Evolutionary conservation across 805 yeast genomes (phyloP), one percentile per base, ranked within the genome.

Genomic region (Starmerella bacillaris): DNA sequence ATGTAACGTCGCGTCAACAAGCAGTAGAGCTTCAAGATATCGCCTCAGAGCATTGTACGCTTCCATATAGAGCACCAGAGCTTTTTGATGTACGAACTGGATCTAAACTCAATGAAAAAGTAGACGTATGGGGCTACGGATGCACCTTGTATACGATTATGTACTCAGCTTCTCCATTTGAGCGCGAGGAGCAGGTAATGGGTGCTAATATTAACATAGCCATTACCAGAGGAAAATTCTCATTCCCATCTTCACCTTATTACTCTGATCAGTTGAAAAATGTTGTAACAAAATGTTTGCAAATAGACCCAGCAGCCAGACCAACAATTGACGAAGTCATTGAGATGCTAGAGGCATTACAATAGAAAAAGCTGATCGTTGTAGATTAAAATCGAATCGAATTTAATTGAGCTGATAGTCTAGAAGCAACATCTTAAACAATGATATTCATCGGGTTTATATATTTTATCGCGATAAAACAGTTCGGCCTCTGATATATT

Each of bases 81-180:
- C 60, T 86, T 31, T 57, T 84, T 38, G 86, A 82, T 49, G 76
- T 82, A 26, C 70, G 69, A 30, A 67, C 79, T 1, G 74, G 76
- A 28, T 54, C 68, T n/a, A 55, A 55, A 4, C 62, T 84, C 30
- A 72, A 73, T 42, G 92, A 79, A 48, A 67, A 68, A 39, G 73
- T 78, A 3, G 96, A 84, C 54, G 70, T 86, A 18, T 84, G 96
- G 96, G 76, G 92, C 3, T 55, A 84, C 20, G 96, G 96, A 0
- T 82, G 94, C 50, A 62, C 82, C 1, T 52, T 82, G 14, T 84
- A 78, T 54, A 70, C 83, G 1, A 57, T 79, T 44, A 63, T 86
- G 54, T 84, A 78, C 57, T 76, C 77, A 0, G 64, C 64, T 21
- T 78, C 93, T 3, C 96, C 96, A 1, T 84, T 84, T 53, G 94